Conservation (phyloP, 2,329 filamentous ascomycete species). For the Venturia oleaginea region DNA sequence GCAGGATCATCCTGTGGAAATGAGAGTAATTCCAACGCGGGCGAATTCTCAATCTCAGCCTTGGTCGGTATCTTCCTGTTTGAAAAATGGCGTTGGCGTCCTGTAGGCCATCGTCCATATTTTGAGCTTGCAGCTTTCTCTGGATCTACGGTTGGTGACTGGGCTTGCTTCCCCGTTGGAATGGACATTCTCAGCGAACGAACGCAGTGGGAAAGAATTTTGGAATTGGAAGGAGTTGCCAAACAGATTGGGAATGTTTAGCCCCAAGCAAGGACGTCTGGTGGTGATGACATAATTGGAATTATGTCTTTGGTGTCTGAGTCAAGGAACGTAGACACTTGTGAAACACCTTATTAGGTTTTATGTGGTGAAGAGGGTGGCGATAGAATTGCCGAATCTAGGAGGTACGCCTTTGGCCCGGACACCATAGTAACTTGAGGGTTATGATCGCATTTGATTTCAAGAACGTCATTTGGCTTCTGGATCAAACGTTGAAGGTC, state of each 20-base stretch:
- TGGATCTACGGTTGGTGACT: not conserved
- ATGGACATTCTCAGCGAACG: too few relatives aligned
- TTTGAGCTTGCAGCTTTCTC: not conserved
- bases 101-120: not conserved
- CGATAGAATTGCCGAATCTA: too few relatives aligned
- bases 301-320: too few relatives aligned
- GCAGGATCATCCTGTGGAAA: constrained; percentile 10
- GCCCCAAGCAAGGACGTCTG: too few relatives aligned
- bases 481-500: not conserved
- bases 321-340: too few relatives aligned
- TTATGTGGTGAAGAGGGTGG: too few relatives aligned
- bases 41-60: not conserved
- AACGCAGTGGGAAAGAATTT: too few relatives aligned
- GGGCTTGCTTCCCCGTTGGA: too few relatives aligned
- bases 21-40: not conserved
- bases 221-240: not conserved
- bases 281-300: too few relatives aligned
- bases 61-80: not conserved
- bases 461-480: not conserved
- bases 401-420: too few relatives aligned
- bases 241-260: not conserved
- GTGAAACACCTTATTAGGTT: too few relatives aligned
- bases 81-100: not conserved
- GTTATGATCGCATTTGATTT: not conserved
- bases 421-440: too few relatives aligned